Evolutionary conservation across 108 stramenopile genomes (phyloP).

Genomic region (Cylindrotheca closterium): DNA sequence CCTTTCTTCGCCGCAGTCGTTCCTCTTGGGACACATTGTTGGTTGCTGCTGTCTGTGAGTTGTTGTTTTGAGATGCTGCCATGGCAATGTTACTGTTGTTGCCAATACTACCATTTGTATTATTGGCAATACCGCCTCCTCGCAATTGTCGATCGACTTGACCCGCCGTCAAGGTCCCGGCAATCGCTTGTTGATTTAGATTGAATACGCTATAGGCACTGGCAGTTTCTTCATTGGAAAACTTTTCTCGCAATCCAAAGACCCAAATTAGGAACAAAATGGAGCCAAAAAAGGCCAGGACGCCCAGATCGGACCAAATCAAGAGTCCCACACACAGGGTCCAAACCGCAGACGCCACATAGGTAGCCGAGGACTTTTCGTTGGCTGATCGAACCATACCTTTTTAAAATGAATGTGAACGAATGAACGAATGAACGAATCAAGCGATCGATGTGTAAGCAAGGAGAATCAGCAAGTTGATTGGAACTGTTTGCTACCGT

Average conservation of each 20-base stretch:
- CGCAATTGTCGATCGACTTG: conserved; percentile 36
- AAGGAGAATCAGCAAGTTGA: no score
- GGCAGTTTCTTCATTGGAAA: conserved; percentile 29
- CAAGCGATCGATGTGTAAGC: no score
- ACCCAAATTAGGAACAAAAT: conserved; percentile 23
- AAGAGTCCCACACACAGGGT: neutral
- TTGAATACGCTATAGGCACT: conserved; percentile 43
- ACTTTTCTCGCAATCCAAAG: conserved; percentile 36
- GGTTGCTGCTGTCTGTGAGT: neutral
- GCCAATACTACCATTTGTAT: neutral
- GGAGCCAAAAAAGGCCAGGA: conserved; percentile 25
- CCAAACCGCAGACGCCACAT: conserved; percentile 9
- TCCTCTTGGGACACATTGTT: conserved; percentile 10
- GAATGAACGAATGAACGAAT: no score
- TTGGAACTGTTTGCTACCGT: no score
- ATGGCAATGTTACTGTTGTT: conserved; percentile 1
- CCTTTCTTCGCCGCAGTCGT: conserved; percentile 21
- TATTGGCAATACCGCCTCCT: conserved; percentile 1
- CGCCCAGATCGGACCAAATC: conserved; percentile 21
- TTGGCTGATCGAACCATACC: conserved; percentile 41
- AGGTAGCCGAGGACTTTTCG: conserved; percentile 17
- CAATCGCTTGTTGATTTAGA: conserved; percentile 23
- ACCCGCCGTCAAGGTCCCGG: conserved; percentile 27
- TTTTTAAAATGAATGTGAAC: no score
- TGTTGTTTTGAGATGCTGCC: neutral